Evolutionary conservation across 768 basidiomycete genomes (phyloP).

Genomic region (Mycena olivaceomarginata): DNA sequence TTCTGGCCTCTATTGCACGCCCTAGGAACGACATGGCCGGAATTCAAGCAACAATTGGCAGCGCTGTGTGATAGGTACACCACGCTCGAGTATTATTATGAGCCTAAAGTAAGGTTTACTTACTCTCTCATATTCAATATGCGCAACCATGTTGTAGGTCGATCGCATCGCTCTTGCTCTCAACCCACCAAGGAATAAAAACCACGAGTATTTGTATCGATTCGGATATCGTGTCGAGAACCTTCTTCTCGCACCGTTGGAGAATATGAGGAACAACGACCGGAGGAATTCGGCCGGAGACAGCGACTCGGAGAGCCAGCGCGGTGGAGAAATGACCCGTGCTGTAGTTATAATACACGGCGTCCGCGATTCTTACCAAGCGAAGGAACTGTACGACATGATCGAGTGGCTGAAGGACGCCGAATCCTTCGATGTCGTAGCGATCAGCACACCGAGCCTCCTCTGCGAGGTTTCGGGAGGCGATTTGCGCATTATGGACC

Average conservation of each 20-base stretch:
- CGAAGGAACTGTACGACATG: background rate
- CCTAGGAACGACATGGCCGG: background rate
- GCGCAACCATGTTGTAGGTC: too few relatives aligned
- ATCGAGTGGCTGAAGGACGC: background rate
- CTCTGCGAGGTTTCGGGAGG: background rate
- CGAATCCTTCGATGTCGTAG: background rate
- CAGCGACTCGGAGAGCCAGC: background rate
- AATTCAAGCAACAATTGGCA: background rate
- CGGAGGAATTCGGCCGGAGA: background rate
- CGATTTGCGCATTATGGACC: background rate
- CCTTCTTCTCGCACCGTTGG: background rate
- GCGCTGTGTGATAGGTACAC: too few relatives aligned
- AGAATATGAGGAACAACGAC: background rate
- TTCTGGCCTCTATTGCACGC: constrained; percentile 14
- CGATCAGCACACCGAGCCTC: background rate
- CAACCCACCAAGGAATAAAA: too few relatives aligned
- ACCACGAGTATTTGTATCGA: too few relatives aligned
- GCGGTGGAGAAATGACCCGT: background rate
- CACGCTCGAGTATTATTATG: too few relatives aligned
- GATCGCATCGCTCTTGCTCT: too few relatives aligned
- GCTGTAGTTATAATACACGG: background rate
- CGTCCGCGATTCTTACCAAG: background rate
- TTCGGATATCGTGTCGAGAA: background rate
- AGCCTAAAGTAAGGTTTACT: background rate
- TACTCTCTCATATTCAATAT: background rate